Base-by-base conservation (phyloP, 305 asterid genomes). In the Fraxinus floribunda region DNA sequence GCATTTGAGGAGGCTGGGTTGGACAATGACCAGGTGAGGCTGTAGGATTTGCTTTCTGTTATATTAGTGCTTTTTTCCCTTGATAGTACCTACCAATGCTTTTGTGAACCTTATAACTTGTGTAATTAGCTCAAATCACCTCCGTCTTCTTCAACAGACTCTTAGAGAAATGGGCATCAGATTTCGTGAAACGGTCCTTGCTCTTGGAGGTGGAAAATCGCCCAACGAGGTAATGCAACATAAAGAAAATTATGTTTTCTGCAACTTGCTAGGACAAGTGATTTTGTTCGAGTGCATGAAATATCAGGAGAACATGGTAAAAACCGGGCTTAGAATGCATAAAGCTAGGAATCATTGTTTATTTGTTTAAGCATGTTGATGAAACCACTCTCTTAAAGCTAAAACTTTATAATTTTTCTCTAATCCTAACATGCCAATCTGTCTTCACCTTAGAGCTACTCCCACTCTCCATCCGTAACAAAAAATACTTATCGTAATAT, bases 161-260 rank as follows among this genome's bases (percentile, higher is more conserved):
- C 88, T 90, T 18, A 88, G 84, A 86, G 93, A 89, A 79, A 91
- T 89, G 78, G 98, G 98, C 78, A 57, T 82, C 55, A 92, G 88
- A 86, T 94, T 94, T 89, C 89, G 94, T 62, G 96, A 94, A 82
- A 92, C 98, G 46, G 81, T 94, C 57, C 94, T 94, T 66, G 97
- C 97, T 72, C 89, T 89, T 75, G 98, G 98, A 82, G 98, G 97
- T 78, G 97, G 98, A 79, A 94, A 91, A 86, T 89, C 92, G 34
- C 97, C 98, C 1, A 85, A 88, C 11, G 89, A 92, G 97, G 97
- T 92, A 88, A 32, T 32, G 44, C 24, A 71, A 16, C 24, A 30
- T 71, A 32, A 71, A 5, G 44, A 15, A 71, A 71, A 34, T 16
- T 15, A 71, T 71, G 24, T 71, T 32, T 16, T 16, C n/a, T 32